Percentiles rank a stretch among this genome's conserved stretches.
These are phyloP conservation scores for Candida nanaspora DNA, from an alignment of 805 yeast genomes.

Conservation along the genomic window DNA sequence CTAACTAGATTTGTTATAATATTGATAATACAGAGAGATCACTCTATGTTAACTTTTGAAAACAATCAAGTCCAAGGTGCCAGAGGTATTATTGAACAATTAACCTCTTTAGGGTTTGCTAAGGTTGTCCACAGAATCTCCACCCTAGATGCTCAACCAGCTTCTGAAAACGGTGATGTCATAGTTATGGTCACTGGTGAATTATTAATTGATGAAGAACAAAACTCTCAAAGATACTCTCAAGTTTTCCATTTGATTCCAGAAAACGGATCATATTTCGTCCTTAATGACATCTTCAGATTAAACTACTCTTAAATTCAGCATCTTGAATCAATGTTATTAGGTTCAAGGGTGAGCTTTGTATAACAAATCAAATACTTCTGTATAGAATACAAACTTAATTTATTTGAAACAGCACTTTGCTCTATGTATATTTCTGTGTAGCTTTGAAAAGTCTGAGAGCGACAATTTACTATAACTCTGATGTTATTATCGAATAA, in stretches of 20 bases:
- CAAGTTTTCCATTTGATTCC: slow-evolving; percentile 97
- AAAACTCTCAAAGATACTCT: slow-evolving; percentile 91
- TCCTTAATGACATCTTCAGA: slow-evolving; percentile 95
- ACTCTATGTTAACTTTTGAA: slow-evolving; percentile 96
- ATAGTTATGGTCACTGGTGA: slow-evolving; percentile 98
- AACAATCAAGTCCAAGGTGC: slow-evolving; percentile 93
- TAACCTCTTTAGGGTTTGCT: slow-evolving; percentile 81
- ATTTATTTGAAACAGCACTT: background rate
- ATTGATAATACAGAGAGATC: slow-evolving; percentile 65
- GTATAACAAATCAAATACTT: background rate
- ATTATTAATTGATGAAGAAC: slow-evolving; percentile 86
- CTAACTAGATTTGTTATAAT: slow-evolving; percentile 1
- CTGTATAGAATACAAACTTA: background rate
- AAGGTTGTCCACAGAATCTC: slow-evolving; percentile 91
- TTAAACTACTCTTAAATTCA: slow-evolving; percentile 61
- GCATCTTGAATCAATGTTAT: too few relatives aligned
- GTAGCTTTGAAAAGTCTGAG: too few relatives aligned
- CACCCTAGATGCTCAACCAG: slow-evolving; percentile 97
- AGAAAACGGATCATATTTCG: slow-evolving; percentile 85
- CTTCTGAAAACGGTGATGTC: slow-evolving; percentile 86
- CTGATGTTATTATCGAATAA: too few relatives aligned
- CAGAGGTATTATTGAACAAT: slow-evolving; percentile 85
- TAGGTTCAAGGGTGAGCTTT: too few relatives aligned
- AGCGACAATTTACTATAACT: too few relatives aligned
- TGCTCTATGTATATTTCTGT: background rate